phyloP scores from a whole-genome alignment of 2,329 filamentous ascomycete species.

The Lachnellula hyalina region DNA sequence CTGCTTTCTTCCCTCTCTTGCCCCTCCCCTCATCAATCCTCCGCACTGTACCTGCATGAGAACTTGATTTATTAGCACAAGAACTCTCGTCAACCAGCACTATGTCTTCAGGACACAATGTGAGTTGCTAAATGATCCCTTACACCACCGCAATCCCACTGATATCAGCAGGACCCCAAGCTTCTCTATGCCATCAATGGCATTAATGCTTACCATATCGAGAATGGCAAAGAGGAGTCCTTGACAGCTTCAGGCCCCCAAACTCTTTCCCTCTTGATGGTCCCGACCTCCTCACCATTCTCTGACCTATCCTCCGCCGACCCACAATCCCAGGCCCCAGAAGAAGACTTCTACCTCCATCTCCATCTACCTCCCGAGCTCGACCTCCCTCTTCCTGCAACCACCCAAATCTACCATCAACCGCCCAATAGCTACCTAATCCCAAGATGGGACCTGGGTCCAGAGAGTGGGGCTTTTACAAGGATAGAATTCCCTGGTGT shows the following conservation, averaged over 20 bases:
- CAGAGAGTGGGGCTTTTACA: slow-evolving; percentile 84
- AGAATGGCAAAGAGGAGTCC: slow-evolving; percentile 76
- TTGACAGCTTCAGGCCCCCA: slow-evolving; percentile 84
- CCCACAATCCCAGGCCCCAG: slow-evolving; percentile 49
- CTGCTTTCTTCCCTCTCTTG: not conserved
- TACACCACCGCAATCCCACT: slow-evolving; percentile 3
- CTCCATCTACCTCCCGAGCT: slow-evolving; percentile 91
- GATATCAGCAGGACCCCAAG: slow-evolving; percentile 47
- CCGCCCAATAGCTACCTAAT: slow-evolving; percentile 90
- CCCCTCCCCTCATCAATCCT: not conserved
- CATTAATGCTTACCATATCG: slow-evolving; percentile 86
- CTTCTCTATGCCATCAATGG: slow-evolving; percentile 69
- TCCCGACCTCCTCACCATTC: slow-evolving; percentile 77
- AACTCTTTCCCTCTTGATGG: slow-evolving; percentile 91
- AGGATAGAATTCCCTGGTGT: slow-evolving; percentile 81
- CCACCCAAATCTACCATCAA: slow-evolving; percentile 96
- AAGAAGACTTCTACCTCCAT: slow-evolving; percentile 96
- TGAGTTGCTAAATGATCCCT: slow-evolving; percentile 6
- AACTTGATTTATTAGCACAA: not conserved
- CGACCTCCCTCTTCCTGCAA: slow-evolving; percentile 87
- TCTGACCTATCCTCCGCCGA: slow-evolving; percentile 48
- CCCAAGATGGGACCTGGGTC: slow-evolving; percentile 88
- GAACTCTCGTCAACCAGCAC: not conserved
- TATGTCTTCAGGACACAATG: slow-evolving; percentile 30
- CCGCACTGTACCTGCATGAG: not conserved